These are phyloP conservation scores for Spencermartinsiella europaea DNA, from an alignment of 805 yeast genomes.

Conservation along the genomic window DNA sequence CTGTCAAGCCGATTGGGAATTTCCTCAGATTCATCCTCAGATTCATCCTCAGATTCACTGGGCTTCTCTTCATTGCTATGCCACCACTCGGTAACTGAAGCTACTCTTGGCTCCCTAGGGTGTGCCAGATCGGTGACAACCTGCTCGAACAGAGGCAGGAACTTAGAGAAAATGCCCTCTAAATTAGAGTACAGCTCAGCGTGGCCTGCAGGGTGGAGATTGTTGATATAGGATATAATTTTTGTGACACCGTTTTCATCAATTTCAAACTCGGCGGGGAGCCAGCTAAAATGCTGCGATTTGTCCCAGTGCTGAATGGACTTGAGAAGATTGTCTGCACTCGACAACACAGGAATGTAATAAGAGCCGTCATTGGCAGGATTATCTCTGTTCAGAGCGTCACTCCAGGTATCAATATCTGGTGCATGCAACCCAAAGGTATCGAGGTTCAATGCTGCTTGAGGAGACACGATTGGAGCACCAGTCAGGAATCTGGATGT, in stretches of 20 bases:
- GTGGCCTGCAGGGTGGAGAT: conserved; percentile 35
- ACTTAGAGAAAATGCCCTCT: conserved; percentile 30
- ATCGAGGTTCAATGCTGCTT: neutral
- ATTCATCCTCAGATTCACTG: conserved; percentile 2
- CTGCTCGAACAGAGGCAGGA: conserved; percentile 34
- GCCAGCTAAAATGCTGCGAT: conserved; percentile 35
- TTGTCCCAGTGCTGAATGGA: neutral
- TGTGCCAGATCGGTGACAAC: conserved; percentile 21
- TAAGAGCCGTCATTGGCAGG: conserved; percentile 4
- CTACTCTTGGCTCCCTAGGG: neutral
- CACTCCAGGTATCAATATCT: no score
- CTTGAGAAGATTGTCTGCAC: neutral
- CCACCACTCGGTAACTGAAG: neutral
- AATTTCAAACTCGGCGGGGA: conserved; percentile 30
- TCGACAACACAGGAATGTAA: conserved; percentile 4
- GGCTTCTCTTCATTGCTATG: conserved; percentile 1
- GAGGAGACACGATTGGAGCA: neutral
- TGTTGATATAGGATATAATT: conserved; percentile 38
- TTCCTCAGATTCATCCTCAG: conserved; percentile 2
- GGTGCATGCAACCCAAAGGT: conserved; percentile 2
- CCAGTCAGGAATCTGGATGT: no score
- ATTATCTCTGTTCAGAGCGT: no score
- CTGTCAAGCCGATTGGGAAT: neutral
- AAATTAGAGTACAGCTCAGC: conserved; percentile 31
- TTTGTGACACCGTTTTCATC: conserved; percentile 17